Conservation (phyloP, 2,329 filamentous ascomycete genomes). For the Microdochium trichocladiopsis region DNA sequence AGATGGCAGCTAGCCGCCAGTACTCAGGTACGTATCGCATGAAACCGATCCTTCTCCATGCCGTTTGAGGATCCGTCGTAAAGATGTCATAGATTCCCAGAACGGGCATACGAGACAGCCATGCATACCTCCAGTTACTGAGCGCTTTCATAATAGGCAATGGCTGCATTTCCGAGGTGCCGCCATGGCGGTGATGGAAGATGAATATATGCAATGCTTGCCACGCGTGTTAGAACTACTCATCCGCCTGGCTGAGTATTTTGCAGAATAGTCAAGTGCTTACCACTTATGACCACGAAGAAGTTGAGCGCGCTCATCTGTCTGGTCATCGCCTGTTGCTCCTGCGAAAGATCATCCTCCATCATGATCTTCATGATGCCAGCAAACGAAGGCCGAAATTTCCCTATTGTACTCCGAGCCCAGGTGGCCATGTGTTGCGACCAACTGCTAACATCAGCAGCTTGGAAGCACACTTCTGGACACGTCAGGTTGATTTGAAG, state of each 20-base stretch:
- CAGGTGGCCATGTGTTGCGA: slow-evolving; percentile 9
- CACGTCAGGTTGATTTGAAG: slow-evolving; percentile 16
- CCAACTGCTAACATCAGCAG: slow-evolving; percentile 12
- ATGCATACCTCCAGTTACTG: slow-evolving; percentile 17
- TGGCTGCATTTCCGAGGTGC: neutral
- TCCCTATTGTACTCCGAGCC: slow-evolving; percentile 11
- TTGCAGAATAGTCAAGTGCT: neutral
- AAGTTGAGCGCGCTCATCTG: slow-evolving; percentile 1
- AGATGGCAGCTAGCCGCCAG: slow-evolving; percentile 15
- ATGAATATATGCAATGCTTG: slow-evolving; percentile 1
- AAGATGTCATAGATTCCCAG: neutral
- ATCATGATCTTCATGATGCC: slow-evolving; percentile 11
- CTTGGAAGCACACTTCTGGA: slow-evolving; percentile 19
- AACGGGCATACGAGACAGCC: slow-evolving; percentile 12
- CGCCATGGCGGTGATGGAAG: neutral
- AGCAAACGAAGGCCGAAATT: slow-evolving; percentile 8
- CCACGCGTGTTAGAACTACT: neutral
- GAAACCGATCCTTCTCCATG: slow-evolving; percentile 19
- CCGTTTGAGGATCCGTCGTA: slow-evolving; percentile 7
- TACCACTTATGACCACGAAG: slow-evolving; percentile 1
- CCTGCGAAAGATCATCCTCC: slow-evolving; percentile 8
- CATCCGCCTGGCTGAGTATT: neutral
- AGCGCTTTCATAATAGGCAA: slow-evolving; percentile 1
- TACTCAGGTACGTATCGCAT: slow-evolving; percentile 16
- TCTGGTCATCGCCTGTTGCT: neutral